Evolutionary conservation across 169 alveolate species (phyloP).

Genomic region (Haemoproteus tartakovskyi): DNA sequence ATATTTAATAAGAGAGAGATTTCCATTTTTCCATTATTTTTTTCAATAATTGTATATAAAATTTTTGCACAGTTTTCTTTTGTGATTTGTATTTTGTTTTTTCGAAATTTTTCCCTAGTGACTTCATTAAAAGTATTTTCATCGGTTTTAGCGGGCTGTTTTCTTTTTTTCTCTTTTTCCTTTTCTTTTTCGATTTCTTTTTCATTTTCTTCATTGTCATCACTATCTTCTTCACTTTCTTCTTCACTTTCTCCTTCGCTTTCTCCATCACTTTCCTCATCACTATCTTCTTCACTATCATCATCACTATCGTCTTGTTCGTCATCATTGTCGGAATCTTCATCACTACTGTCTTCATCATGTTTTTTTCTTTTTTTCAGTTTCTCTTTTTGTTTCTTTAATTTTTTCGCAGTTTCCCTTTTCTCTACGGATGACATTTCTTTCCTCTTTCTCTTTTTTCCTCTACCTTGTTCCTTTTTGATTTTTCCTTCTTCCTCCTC

Average conservation of each 20-base stretch:
- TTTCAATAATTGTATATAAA: slow-evolving; percentile 37
- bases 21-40: slow-evolving; percentile 62
- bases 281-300: background rate
- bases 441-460: slow-evolving; percentile 9
- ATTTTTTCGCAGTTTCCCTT: slow-evolving; percentile 2
- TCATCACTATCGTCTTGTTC: slow-evolving; percentile 24
- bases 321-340: slow-evolving; percentile 61
- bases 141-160: slow-evolving; percentile 33
- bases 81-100: slow-evolving; percentile 52
- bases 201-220: slow-evolving; percentile 1
- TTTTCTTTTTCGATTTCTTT: background rate
- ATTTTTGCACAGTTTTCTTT: slow-evolving; percentile 63
- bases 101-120: slow-evolving; percentile 56
- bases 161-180: slow-evolving; percentile 16
- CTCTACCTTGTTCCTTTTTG: slow-evolving; percentile 1
- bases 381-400: slow-evolving; percentile 2
- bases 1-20: slow-evolving; percentile 26
- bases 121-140: slow-evolving; percentile 36
- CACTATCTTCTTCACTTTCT: slow-evolving; percentile 5
- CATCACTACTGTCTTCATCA: slow-evolving; percentile 34
- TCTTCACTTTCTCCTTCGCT: slow-evolving; percentile 8
- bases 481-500: slow-evolving; percentile 9
- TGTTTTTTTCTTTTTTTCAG: slow-evolving; percentile 26
- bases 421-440: slow-evolving; percentile 15
- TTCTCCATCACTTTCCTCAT: slow-evolving; percentile 22